These are phyloP conservation scores for Vicia sativa DNA, from an alignment of 306 rosid species.

Conservation along the genomic window DNA sequence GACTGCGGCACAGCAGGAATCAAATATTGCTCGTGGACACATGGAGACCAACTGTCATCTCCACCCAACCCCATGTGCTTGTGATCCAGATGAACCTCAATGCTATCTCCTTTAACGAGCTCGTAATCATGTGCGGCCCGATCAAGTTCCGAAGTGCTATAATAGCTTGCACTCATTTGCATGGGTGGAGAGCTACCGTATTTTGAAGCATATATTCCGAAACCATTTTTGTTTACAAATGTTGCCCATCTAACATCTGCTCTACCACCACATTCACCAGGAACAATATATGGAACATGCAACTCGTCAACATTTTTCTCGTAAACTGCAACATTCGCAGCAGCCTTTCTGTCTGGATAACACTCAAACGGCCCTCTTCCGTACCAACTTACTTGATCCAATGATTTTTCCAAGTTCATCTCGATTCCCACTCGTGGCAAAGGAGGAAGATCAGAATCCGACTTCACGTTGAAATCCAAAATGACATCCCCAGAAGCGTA, in stretches of 20 bases:
- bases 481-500: constrained; percentile 80
- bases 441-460: constrained; percentile 78
- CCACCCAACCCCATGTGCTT: constrained; percentile 96
- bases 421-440: constrained; percentile 90
- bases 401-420: constrained; percentile 66
- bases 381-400: constrained; percentile 74
- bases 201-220: constrained; percentile 83
- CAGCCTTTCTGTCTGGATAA: constrained; percentile 89
- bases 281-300: constrained; percentile 95
- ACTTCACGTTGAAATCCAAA: constrained; percentile 64
- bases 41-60: constrained; percentile 96
- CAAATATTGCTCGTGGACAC: constrained; percentile 67
- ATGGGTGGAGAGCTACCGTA: constrained; percentile 80
- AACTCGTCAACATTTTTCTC: constrained; percentile 65
- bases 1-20: constrained; percentile 62
- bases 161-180: constrained; percentile 94
- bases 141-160: constrained; percentile 72
- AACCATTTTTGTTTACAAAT: constrained; percentile 65
- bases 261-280: constrained; percentile 87
- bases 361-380: constrained; percentile 98
- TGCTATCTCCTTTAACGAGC: constrained; percentile 74
- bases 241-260: constrained; percentile 94
- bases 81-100: constrained; percentile 98
- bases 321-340: constrained; percentile 77
- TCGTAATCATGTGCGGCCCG: constrained; percentile 73